Conservation (phyloP, 2,329 filamentous ascomycete genomes). For the Hysterium pulicare region DNA sequence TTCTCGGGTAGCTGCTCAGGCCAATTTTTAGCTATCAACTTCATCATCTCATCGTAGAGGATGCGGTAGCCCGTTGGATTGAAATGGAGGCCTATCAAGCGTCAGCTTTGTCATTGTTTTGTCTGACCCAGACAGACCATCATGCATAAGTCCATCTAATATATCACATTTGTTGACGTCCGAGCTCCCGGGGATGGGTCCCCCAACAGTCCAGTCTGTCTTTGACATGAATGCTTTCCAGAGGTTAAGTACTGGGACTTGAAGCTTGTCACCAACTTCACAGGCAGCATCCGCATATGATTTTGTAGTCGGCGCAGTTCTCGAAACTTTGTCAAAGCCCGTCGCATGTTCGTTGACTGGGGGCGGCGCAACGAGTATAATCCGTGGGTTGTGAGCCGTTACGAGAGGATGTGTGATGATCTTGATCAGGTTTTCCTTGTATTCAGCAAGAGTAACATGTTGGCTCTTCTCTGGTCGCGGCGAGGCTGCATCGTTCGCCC, state of each 20-base stretch:
- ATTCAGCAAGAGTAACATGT: conserved; percentile 73
- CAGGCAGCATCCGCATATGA: conserved; percentile 65
- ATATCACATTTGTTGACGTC: conserved; percentile 56
- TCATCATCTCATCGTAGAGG: conserved; percentile 53
- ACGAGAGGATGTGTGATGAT: conserved; percentile 73
- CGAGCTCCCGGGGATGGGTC: conserved; percentile 55
- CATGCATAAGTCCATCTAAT: conserved; percentile 51
- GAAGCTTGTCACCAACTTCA: conserved; percentile 55
- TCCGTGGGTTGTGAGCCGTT: conserved; percentile 65
- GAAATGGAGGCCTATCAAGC: conserved; percentile 54
- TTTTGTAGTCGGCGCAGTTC: conserved; percentile 60
- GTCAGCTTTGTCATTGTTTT: conserved; percentile 10
- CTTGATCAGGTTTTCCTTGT: conserved; percentile 65
- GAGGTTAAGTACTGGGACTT: conserved; percentile 69
- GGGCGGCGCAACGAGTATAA: conserved; percentile 77
- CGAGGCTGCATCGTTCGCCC: conserved; percentile 84
- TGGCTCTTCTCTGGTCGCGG: conserved; percentile 62
- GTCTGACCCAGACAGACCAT: conserved; percentile 46
- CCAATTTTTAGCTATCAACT: conserved; percentile 49
- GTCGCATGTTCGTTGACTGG: conserved; percentile 70
- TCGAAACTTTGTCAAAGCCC: conserved; percentile 37
- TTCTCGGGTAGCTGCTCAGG: conserved; percentile 55
- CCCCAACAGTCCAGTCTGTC: conserved; percentile 43
- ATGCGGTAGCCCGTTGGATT: conserved; percentile 55
- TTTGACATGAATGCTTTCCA: conserved; percentile 74